Base-by-base conservation (phyloP, 371 early-diverging fungal species). In the Dentiscutata heterogama region DNA sequence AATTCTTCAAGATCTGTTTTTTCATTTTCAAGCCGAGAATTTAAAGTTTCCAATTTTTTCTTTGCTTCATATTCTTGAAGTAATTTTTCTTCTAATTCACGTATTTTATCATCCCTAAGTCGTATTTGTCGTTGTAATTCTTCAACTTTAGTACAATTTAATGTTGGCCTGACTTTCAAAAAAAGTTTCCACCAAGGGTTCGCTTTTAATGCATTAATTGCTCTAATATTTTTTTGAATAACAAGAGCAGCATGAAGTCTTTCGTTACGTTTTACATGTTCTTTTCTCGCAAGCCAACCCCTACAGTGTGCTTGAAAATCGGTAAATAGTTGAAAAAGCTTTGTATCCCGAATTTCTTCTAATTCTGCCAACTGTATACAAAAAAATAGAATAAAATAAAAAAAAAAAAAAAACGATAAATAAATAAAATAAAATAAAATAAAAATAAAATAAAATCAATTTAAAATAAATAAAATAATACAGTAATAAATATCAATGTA, bases 181-280 rank as follows among this genome's bases (percentile, higher is more conserved):
- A 98, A 99, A 39, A 99, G 90, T 78, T 92, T 94, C 97, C 98
- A 99, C 98, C 99, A 97, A 27, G 96, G 89, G 97, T 98, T 96
- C 88, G 97, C 96, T 42, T 96, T 93, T 18, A 97, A 90, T 71
- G 94, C 88, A 77, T 96, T 93, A 85, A 96, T 97, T 39, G 97
- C 90, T 20, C 97, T 88, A 16, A 97, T 94, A 85, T 98, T 97
- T 83, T 94, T 92, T 85, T 99, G 97, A 82, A 99, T 96, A 60
- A 96, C 91, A 64, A 92, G 90, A 84, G 98, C 96, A 0, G 97
- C 94, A 78, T 95, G 92, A 82, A 94, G 92, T 84, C 95, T 96
- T 82, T 96, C 94, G 31, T 94, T 87, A 60, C 90, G 87, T 63
- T 92, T 90, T 53, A 90, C 90, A 85, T 94, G 93, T 14, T 87